Percentiles rank a stretch among this genome's conserved stretches.
phyloP scores from a whole-genome alignment of 805 yeast species.

The Candida oleophila region DNA sequence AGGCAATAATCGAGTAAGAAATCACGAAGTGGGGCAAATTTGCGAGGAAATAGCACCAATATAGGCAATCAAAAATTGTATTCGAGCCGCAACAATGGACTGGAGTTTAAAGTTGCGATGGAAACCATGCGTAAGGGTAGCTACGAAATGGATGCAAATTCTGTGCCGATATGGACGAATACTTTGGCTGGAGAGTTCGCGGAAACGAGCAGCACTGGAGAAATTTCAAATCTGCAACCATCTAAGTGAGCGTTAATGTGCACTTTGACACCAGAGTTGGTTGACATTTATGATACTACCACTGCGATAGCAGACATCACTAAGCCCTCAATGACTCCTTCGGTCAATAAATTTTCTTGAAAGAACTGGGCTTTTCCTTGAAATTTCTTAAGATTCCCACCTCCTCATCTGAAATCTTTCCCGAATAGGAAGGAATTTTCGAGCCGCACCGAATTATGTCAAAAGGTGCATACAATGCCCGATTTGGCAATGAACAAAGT shows the following conservation, averaged over 20 bases:
- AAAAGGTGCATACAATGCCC: background rate
- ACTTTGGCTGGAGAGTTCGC: background rate
- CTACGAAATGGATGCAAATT: background rate
- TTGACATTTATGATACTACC: no score
- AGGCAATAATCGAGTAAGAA: background rate
- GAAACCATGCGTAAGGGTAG: background rate
- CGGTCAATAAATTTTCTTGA: background rate
- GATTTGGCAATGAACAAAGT: background rate
- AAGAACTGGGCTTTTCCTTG: background rate
- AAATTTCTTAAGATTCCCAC: background rate
- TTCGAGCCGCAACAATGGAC: background rate
- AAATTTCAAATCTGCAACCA: background rate
- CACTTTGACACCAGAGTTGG: no score
- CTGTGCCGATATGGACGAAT: background rate
- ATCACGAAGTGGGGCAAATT: background rate
- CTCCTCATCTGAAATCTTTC: background rate
- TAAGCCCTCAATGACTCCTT: background rate
- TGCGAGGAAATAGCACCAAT: background rate
- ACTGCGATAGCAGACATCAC: no score
- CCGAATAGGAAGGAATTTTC: background rate
- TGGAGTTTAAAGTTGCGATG: background rate
- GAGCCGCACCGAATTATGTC: constrained; percentile 1
- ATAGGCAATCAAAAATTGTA: background rate
- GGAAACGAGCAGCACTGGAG: background rate
- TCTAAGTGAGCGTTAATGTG: no score